These are phyloP conservation scores for Candida corydali DNA, from an alignment of 805 yeast species.

Conservation along the genomic window DNA sequence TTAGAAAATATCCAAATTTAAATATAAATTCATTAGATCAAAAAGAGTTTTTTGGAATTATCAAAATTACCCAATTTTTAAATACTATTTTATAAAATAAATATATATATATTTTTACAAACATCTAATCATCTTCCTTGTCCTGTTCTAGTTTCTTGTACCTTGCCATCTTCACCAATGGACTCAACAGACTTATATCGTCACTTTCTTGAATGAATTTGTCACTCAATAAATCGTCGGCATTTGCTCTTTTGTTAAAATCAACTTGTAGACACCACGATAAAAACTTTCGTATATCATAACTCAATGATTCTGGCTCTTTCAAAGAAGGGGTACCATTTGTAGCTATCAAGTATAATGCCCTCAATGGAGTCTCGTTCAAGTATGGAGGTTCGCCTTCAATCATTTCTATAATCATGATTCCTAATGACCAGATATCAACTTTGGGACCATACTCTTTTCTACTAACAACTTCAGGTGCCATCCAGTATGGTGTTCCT, in stretches of 20 bases:
- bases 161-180: slow-evolving; percentile 70
- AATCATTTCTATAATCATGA: slow-evolving; percentile 97
- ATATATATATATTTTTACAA: no score
- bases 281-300: slow-evolving; percentile 63
- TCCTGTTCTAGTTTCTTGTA: slow-evolving; percentile 46
- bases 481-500: slow-evolving; percentile 99
- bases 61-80: slow-evolving; percentile 20
- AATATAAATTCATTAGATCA: slow-evolving; percentile 9
- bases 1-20: slow-evolving; percentile 8
- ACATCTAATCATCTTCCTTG: not conserved
- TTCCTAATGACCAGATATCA: slow-evolving; percentile 97
- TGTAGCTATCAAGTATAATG: slow-evolving; percentile 89
- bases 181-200: slow-evolving; percentile 58
- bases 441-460: slow-evolving; percentile 96
- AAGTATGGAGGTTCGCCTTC: slow-evolving; percentile 99
- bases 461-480: slow-evolving; percentile 94
- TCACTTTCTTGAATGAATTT: slow-evolving; percentile 62
- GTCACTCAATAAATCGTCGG: slow-evolving; percentile 66
- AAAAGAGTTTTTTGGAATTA: slow-evolving; percentile 19
- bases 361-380: slow-evolving; percentile 93
- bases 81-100: slow-evolving; percentile 13
- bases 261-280: slow-evolving; percentile 78
- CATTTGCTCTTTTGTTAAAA: slow-evolving; percentile 74
- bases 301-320: slow-evolving; percentile 76
- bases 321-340: slow-evolving; percentile 94